A percentile compares a stretch with the other conserved stretches of the same genome.
Conservation (phyloP, 805 yeast genomes). For the Candida sonorensis region DNA sequence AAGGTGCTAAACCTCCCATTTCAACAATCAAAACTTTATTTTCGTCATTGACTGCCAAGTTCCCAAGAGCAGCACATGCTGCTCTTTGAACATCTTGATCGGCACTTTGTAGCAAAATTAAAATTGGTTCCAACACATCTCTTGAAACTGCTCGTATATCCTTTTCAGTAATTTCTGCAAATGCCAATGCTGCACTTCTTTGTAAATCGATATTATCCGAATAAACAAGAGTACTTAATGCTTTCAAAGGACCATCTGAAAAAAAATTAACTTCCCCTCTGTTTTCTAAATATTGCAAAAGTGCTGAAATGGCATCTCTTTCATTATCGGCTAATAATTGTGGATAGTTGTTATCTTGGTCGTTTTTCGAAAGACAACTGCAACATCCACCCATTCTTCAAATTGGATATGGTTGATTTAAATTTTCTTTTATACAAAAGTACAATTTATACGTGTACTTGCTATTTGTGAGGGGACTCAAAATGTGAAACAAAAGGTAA, state of each 20-base stretch:
- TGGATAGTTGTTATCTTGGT: slow-evolving; percentile 56
- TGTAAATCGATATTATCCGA: slow-evolving; percentile 93
- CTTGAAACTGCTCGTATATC: slow-evolving; percentile 86
- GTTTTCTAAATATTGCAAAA: slow-evolving; percentile 84
- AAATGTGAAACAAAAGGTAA: too few relatives aligned
- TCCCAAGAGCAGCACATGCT: slow-evolving; percentile 98
- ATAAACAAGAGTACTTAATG: slow-evolving; percentile 86
- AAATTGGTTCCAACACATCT: slow-evolving; percentile 89
- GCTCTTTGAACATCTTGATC: slow-evolving; percentile 97
- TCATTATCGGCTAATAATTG: slow-evolving; percentile 92
- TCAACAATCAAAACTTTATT: slow-evolving; percentile 91
- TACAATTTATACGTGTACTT: too few relatives aligned
- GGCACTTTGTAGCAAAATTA: slow-evolving; percentile 74
- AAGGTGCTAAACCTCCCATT: slow-evolving; percentile 96
- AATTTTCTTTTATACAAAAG: too few relatives aligned
- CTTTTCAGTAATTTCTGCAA: slow-evolving; percentile 97
- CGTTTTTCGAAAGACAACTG: slow-evolving; percentile 36
- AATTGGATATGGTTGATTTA: background rate
- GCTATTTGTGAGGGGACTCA: too few relatives aligned
- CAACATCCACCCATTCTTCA: slow-evolving; percentile 45
- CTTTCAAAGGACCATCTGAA: slow-evolving; percentile 77
- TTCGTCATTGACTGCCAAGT: slow-evolving; percentile 92
- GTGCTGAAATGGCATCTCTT: slow-evolving; percentile 89
- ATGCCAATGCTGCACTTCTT: slow-evolving; percentile 95
- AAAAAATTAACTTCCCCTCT: slow-evolving; percentile 86